Conservation (phyloP, 78 protist species). For the Mastigamoeba balamuthi region DNA sequence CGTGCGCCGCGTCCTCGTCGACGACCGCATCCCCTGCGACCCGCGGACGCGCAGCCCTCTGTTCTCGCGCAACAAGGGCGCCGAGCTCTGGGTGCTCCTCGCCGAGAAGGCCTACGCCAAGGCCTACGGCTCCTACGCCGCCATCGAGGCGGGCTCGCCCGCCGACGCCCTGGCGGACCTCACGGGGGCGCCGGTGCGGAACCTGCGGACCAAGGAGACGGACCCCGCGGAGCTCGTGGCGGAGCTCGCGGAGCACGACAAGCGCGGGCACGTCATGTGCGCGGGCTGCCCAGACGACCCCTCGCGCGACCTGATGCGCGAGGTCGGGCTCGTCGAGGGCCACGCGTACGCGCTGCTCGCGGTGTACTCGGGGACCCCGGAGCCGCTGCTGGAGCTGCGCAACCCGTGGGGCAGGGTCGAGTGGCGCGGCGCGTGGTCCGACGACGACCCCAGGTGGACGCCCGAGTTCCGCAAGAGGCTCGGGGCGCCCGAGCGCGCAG, state of each 20-base stretch:
- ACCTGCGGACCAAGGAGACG: too few species aligned
- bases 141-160: background rate
- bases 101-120: conserved; percentile 13
- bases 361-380: too few species aligned
- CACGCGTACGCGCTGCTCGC: too few species aligned
- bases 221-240: too few species aligned
- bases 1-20: background rate
- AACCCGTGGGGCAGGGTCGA: conserved; percentile 59
- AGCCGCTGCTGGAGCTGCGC: too few species aligned
- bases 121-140: background rate
- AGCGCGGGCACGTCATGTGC: too few species aligned
- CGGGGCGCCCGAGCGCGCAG: background rate
- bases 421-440: conserved; percentile 55
- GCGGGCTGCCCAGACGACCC: too few species aligned
- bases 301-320: too few species aligned
- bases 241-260: too few species aligned
- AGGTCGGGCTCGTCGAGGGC: too few species aligned
- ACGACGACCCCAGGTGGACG: conserved; percentile 27
- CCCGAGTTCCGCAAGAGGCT: background rate
- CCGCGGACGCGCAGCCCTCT: background rate
- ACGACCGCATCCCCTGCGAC: conserved; percentile 8
- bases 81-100: background rate
- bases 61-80: background rate
- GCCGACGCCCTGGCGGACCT: background rate
- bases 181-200: background rate